Base-by-base conservation (phyloP, 2,329 filamentous ascomycete genomes). In the Ophiostoma sp. region DNA sequence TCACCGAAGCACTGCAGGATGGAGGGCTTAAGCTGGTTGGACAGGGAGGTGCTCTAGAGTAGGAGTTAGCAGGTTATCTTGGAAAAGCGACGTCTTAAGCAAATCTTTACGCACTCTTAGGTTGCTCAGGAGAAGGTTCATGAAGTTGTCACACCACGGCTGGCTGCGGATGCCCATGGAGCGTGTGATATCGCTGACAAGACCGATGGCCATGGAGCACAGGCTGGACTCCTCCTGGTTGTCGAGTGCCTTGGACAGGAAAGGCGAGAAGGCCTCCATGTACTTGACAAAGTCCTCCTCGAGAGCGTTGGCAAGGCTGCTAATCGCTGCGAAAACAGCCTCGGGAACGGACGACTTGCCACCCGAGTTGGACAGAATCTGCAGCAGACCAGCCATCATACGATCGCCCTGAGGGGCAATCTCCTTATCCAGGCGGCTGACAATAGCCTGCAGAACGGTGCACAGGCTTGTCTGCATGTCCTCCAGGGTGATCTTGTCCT, bases 1-100 rank as follows among this genome's bases (percentile, higher is more conserved):
- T 99, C 95, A 70, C 95, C 95, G 76, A 99, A 99, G 77, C 93
- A 97, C 79, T 98, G 94, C 68, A 99, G 85, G 72, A 99, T 99
- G 41, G 95, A 93, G 62, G 95, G 95, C 85, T 98, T 98, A 81
- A 98, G 96, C 79, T 97, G 92, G 79, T 98, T 97, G 73, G 91
- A 90, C 67, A 96, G 84, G n/a, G 89, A 86, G 12, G 90, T 87
- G 79, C 92, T 96, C 87, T 92, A 27, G 27, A 27, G 27, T 7
- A 42, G 2, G 3, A 5, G 77, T 69, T 66, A 27, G 38, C 4
- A 67, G 68, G 4, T 49, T 27, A 27, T 27, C 27, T 27, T 27
- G 27, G 27, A 27, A 27, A 27, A 27, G 27, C 27, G 2, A 27
- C 27, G 27, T 27, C 27, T 27, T 27, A 27, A 27, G 27, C 27